phyloP scores from a whole-genome alignment of 2,329 filamentous ascomycete genomes.

The Boeremia lycopersici region DNA sequence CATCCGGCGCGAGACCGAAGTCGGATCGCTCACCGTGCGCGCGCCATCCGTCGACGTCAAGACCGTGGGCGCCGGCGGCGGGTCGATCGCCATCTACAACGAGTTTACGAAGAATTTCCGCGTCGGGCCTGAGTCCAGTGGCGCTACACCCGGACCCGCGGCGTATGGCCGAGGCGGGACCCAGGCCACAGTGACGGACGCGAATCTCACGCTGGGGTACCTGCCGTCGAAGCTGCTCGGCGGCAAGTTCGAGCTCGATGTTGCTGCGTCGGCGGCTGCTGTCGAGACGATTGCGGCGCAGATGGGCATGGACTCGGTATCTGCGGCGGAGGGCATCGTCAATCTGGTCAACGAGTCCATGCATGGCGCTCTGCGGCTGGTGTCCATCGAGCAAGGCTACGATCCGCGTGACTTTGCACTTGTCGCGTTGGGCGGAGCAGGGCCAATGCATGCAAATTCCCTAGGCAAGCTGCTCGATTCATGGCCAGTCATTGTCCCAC shows the following conservation, averaged over 20 bases:
- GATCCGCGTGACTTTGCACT: slow-evolving; percentile 59
- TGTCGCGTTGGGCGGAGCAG: slow-evolving; percentile 59
- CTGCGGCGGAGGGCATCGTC: slow-evolving; percentile 57
- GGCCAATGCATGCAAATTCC: slow-evolving; percentile 59
- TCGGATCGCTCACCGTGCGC: slow-evolving; percentile 53
- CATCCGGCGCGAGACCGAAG: slow-evolving; percentile 54
- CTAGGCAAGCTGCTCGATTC: slow-evolving; percentile 57
- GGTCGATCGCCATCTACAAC: slow-evolving; percentile 57
- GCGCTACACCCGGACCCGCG: slow-evolving; percentile 56
- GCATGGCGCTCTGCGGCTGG: slow-evolving; percentile 57
- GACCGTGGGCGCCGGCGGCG: slow-evolving; percentile 58
- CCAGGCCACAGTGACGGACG: slow-evolving; percentile 57
- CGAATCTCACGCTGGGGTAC: slow-evolving; percentile 57
- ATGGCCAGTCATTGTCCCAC: slow-evolving; percentile 61
- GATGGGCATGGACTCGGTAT: slow-evolving; percentile 52
- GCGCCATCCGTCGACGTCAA: slow-evolving; percentile 57
- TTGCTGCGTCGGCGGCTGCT: slow-evolving; percentile 50
- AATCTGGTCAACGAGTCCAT: slow-evolving; percentile 59
- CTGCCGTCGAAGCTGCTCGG: slow-evolving; percentile 55
- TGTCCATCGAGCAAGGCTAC: slow-evolving; percentile 60
- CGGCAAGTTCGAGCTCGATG: slow-evolving; percentile 54
- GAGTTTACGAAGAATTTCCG: slow-evolving; percentile 55
- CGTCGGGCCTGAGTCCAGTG: slow-evolving; percentile 59
- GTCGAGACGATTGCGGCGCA: slow-evolving; percentile 53
- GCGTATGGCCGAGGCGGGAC: slow-evolving; percentile 57